Evolutionary conservation across 2,329 filamentous ascomycete species (phyloP).

Genomic region (Fusarium albidum): DNA sequence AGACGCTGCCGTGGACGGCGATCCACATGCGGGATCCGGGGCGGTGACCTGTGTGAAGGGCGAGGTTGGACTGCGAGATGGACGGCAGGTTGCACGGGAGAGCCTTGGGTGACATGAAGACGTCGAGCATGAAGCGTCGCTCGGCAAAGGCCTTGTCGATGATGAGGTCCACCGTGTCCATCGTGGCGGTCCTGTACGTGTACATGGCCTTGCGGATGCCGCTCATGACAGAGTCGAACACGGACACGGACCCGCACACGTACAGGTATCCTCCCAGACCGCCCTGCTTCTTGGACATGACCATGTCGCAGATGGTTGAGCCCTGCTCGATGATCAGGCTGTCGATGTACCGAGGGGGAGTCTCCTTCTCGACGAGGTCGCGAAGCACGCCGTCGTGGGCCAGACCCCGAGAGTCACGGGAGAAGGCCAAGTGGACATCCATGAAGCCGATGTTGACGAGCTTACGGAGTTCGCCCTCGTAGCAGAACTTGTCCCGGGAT

Average conservation of each 20-base stretch:
- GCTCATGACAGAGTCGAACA: constrained; percentile 61
- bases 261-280: constrained; percentile 52
- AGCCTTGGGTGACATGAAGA: constrained; percentile 64
- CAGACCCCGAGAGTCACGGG: constrained; percentile 57
- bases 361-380: constrained; percentile 59
- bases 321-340: constrained; percentile 60
- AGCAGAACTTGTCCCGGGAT: constrained; percentile 54
- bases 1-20: constrained; percentile 60
- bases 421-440: constrained; percentile 63
- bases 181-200: constrained; percentile 59
- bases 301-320: constrained; percentile 58
- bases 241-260: constrained; percentile 41
- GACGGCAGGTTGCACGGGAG: constrained; percentile 59
- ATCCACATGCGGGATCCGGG: constrained; percentile 58
- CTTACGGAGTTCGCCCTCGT: constrained; percentile 31
- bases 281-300: constrained; percentile 65
- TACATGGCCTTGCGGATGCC: constrained; percentile 65
- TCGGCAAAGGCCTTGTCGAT: constrained; percentile 63
- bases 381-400: constrained; percentile 50
- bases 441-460: constrained; percentile 55
- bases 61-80: constrained; percentile 58
- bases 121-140: constrained; percentile 63
- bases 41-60: constrained; percentile 59
- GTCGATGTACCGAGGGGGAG: constrained; percentile 61
- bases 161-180: constrained; percentile 59